phyloP scores from a whole-genome alignment of 768 basidiomycete genomes.

The Boletus insuetus region DNA sequence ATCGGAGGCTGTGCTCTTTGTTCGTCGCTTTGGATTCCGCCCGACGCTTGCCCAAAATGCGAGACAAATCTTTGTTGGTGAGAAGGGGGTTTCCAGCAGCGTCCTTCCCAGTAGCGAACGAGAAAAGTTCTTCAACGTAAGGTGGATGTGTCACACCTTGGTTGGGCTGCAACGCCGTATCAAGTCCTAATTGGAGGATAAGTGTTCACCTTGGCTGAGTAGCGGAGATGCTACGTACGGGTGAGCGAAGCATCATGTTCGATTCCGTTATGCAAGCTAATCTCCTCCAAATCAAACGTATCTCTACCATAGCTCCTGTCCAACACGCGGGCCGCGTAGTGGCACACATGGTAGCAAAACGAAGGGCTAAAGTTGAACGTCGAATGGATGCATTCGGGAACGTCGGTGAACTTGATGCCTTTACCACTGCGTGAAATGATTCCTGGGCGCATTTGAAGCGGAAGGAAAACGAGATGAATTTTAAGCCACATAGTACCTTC shows the following conservation, averaged over 20 bases:
- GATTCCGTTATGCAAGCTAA: constrained; percentile 15
- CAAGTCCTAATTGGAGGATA: constrained; percentile 45
- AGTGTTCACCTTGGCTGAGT: background rate
- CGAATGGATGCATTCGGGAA: constrained; percentile 38
- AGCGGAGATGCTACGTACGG: constrained; percentile 12
- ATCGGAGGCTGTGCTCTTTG: constrained; percentile 48
- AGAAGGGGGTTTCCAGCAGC: constrained; percentile 44
- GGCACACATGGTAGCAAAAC: constrained; percentile 64
- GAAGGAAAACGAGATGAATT: background rate
- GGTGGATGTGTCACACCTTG: constrained; percentile 51
- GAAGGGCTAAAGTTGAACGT: constrained; percentile 70
- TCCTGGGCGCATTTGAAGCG: constrained; percentile 14
- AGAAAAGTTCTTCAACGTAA: constrained; percentile 55
- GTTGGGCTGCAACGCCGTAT: constrained; percentile 43
- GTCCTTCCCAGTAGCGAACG: constrained; percentile 57
- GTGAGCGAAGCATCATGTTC: constrained; percentile 27
- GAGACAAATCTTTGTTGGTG: constrained; percentile 59
- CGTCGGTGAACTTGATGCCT: constrained; percentile 56
- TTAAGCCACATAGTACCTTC: background rate
- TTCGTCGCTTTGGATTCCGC: constrained; percentile 53
- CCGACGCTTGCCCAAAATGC: constrained; percentile 56
- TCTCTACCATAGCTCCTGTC: constrained; percentile 54
- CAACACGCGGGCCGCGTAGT: constrained; percentile 55
- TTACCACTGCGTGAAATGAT: constrained; percentile 60
- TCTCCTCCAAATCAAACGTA: constrained; percentile 55